phyloP scores from a whole-genome alignment of 192 early-diverging fungal species.

The Coemansia sp. region DNA sequence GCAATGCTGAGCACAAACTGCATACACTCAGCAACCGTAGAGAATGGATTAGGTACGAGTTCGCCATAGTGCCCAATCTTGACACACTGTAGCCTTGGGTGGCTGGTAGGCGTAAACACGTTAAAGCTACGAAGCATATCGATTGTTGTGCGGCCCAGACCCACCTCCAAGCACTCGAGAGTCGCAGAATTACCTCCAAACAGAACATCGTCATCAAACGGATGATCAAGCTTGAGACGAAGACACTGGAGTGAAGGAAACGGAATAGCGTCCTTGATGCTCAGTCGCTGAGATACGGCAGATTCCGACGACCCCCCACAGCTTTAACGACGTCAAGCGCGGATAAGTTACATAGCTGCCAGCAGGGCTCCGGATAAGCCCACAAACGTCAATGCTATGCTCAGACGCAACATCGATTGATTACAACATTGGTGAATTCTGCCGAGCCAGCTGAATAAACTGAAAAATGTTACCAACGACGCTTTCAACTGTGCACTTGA shows the following conservation, averaged over 20 bases:
- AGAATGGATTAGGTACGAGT: not conserved
- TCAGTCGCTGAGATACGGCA: not conserved
- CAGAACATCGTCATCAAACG: not conserved
- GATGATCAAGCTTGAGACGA: not conserved
- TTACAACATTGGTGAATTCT: not conserved
- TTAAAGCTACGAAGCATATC: not conserved
- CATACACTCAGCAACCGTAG: not conserved
- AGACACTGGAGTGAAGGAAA: not conserved
- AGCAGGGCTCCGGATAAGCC: not conserved
- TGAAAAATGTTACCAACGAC: not conserved
- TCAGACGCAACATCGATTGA: not conserved
- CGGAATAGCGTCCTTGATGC: not conserved
- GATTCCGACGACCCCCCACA: not conserved
- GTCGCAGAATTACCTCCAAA: not conserved
- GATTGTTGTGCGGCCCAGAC: not conserved
- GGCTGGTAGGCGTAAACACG: constrained; percentile 1
- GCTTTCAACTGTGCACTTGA: not conserved
- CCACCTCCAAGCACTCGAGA: not conserved
- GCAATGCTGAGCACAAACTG: constrained; percentile 5
- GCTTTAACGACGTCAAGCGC: not conserved
- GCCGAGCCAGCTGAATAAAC: not conserved
- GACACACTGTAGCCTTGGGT: constrained; percentile 1
- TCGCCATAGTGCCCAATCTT: not conserved
- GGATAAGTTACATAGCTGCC: not conserved
- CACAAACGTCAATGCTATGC: not conserved